Evolutionary conservation across 805 yeast species (phyloP).

Genomic region (Nematodospora valgi): DNA sequence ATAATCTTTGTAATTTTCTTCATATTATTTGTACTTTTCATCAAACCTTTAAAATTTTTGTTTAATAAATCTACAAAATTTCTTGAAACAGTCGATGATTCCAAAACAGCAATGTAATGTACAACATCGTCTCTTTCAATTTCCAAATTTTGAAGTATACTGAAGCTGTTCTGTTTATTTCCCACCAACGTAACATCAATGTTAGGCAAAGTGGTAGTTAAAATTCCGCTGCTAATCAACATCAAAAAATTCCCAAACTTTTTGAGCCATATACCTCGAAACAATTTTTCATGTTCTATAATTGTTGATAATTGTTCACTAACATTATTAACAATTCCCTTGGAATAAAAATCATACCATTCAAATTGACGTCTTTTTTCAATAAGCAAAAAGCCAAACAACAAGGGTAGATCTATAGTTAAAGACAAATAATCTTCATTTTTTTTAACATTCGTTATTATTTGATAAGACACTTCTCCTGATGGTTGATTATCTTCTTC

Average conservation of each 20-base stretch:
- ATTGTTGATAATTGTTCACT: conserved; percentile 57
- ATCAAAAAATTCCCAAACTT: conserved; percentile 50
- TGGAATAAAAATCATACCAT: conserved; percentile 48
- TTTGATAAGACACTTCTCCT: conserved; percentile 14
- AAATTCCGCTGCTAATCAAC: conserved; percentile 13
- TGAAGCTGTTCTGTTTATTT: conserved; percentile 19
- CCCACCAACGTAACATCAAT: conserved; percentile 36
- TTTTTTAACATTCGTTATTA: conserved; percentile 20
- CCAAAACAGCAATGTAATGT: conserved; percentile 22
- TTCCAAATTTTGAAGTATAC: conserved; percentile 33
- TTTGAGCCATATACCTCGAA: conserved; percentile 59
- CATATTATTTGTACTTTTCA: conserved; percentile 37
- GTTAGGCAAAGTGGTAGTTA: conserved; percentile 20
- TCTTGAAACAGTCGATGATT: conserved; percentile 19
- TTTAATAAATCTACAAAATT: conserved; percentile 39
- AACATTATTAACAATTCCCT: conserved; percentile 39
- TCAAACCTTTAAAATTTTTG: conserved; percentile 44
- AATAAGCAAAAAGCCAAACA: conserved; percentile 66
- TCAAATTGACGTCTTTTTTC: conserved; percentile 58
- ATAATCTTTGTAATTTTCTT: conserved; percentile 30
- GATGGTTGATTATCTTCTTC: not conserved
- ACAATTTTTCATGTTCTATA: conserved; percentile 52
- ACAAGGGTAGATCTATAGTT: conserved; percentile 64
- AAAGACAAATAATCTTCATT: conserved; percentile 37
- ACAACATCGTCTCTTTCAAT: conserved; percentile 32